Percentiles rank a stretch among this genome's conserved stretches.
These are phyloP conservation scores for Suhomyces taliae DNA, from an alignment of 1,139 yeast genomes.

Conservation along the genomic window DNA sequence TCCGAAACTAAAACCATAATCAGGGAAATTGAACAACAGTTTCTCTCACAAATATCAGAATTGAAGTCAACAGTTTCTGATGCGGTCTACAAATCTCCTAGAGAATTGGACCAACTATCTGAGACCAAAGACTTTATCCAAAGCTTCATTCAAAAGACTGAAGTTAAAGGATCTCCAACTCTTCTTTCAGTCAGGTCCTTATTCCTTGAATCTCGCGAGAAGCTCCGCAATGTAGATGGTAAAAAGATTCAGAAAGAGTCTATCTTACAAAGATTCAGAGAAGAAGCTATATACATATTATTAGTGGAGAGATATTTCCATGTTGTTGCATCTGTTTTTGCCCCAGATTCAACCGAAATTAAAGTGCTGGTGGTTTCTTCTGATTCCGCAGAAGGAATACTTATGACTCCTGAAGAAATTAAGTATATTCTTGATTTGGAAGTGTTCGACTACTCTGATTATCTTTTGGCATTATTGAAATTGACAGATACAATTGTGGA, in stretches of 20 bases:
- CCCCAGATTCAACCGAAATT: neutral
- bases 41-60: neutral
- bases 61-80: slow-evolving; percentile 1
- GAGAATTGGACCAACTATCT: neutral
- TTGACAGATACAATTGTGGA: slow-evolving; percentile 29
- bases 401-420: slow-evolving; percentile 23
- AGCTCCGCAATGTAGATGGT: slow-evolving; percentile 4
- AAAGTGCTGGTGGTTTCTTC: slow-evolving; percentile 5
- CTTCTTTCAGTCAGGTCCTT: neutral
- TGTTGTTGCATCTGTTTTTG: neutral
- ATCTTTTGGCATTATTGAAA: slow-evolving; percentile 25
- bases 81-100: slow-evolving; percentile 1
- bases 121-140: neutral
- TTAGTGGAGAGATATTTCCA: slow-evolving; percentile 21
- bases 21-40: slow-evolving; percentile 4
- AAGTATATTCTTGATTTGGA: slow-evolving; percentile 11
- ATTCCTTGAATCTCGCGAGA: neutral
- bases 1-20: slow-evolving; percentile 1
- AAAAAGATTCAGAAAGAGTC: slow-evolving; percentile 23
- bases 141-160: neutral
- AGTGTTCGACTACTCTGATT: slow-evolving; percentile 22
- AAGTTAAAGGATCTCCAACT: neutral
- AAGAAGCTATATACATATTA: slow-evolving; percentile 23
- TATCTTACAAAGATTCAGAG: slow-evolving; percentile 19
- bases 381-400: slow-evolving; percentile 14